A percentile compares a stretch with the other conserved stretches of the same genome.
Evolutionary conservation across 2,329 filamentous ascomycete genomes (phyloP).

Genomic region (Diaporthe sp.): DNA sequence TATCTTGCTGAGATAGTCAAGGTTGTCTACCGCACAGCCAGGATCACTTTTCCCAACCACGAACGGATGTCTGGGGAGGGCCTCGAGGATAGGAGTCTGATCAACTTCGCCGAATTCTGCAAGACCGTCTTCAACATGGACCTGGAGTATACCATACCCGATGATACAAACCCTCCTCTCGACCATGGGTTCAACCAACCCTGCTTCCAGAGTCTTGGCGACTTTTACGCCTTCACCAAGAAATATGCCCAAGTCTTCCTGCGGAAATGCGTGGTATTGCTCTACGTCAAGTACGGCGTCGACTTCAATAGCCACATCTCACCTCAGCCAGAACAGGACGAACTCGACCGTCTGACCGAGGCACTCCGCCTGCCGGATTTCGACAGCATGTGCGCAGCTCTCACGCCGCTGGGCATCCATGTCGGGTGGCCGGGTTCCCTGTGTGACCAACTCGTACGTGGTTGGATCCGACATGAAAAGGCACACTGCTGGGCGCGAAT

Average conservation of each 20-base stretch:
- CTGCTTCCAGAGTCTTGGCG: slow-evolving; percentile 65
- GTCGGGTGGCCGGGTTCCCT: slow-evolving; percentile 63
- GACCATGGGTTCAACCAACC: slow-evolving; percentile 66
- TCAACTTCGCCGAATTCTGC: slow-evolving; percentile 70
- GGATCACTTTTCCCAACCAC: slow-evolving; percentile 62
- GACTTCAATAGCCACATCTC: slow-evolving; percentile 83
- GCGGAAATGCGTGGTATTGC: slow-evolving; percentile 84
- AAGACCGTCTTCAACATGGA: slow-evolving; percentile 60
- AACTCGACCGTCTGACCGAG: slow-evolving; percentile 85
- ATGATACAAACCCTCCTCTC: slow-evolving; percentile 51
- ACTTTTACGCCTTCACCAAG: slow-evolving; percentile 73
- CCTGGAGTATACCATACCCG: slow-evolving; percentile 54
- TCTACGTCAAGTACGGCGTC: slow-evolving; percentile 90
- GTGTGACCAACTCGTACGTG: slow-evolving; percentile 63
- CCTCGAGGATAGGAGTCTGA: slow-evolving; percentile 58
- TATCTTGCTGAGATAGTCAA: slow-evolving; percentile 94
- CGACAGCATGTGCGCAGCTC: slow-evolving; percentile 79
- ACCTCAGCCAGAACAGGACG: slow-evolving; percentile 75
- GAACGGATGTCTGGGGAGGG: slow-evolving; percentile 48
- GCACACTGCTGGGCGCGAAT: slow-evolving; percentile 24
- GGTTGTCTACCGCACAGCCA: slow-evolving; percentile 73
- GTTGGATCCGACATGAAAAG: slow-evolving; percentile 80
- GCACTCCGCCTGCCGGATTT: slow-evolving; percentile 82
- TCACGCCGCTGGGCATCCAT: slow-evolving; percentile 59
- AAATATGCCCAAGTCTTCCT: slow-evolving; percentile 93